These are phyloP conservation scores for Lachnellula willkommii DNA, from an alignment of 2,329 filamentous ascomycete genomes.

Conservation along the genomic window DNA sequence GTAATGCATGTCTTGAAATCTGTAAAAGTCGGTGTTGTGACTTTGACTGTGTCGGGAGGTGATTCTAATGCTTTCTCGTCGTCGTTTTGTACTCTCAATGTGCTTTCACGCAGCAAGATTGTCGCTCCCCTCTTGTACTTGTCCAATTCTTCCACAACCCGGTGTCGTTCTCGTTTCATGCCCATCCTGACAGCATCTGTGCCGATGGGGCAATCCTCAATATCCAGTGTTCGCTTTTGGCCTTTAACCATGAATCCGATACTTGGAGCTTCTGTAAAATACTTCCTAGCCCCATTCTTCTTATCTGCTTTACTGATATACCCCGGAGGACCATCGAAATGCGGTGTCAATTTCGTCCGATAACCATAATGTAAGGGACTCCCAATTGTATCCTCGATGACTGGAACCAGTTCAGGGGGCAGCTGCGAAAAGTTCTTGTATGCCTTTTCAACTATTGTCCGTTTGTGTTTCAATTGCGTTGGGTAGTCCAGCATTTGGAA, in stretches of 20 bases:
- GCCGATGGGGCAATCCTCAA: slow-evolving; percentile 95
- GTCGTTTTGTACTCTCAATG: slow-evolving; percentile 56
- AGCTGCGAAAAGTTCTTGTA: slow-evolving; percentile 88
- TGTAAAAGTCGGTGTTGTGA: slow-evolving; percentile 46
- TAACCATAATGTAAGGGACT: slow-evolving; percentile 91
- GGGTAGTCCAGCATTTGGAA: slow-evolving; percentile 94
- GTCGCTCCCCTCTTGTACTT: slow-evolving; percentile 80
- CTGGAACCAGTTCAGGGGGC: slow-evolving; percentile 66
- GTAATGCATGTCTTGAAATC: slow-evolving; percentile 88
- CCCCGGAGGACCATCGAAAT: slow-evolving; percentile 75
- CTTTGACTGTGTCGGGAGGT: slow-evolving; percentile 26
- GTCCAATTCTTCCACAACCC: slow-evolving; percentile 63
- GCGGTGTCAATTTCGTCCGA: slow-evolving; percentile 92
- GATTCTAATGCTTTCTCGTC: slow-evolving; percentile 25
- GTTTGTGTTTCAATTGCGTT: slow-evolving; percentile 81
- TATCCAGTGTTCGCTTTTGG: slow-evolving; percentile 75
- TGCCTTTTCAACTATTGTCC: slow-evolving; percentile 80
- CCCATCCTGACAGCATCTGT: slow-evolving; percentile 79
- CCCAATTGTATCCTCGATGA: slow-evolving; percentile 77
- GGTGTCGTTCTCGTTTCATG: slow-evolving; percentile 70
- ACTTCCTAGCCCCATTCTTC: slow-evolving; percentile 47
- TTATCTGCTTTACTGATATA: slow-evolving; percentile 41
- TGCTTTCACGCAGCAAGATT: slow-evolving; percentile 81
- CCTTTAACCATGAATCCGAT: slow-evolving; percentile 91
- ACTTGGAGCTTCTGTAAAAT: slow-evolving; percentile 62